These are phyloP conservation scores for Coemansia sp. DNA, from an alignment of 192 early-diverging fungal genomes.

Conservation along the genomic window DNA sequence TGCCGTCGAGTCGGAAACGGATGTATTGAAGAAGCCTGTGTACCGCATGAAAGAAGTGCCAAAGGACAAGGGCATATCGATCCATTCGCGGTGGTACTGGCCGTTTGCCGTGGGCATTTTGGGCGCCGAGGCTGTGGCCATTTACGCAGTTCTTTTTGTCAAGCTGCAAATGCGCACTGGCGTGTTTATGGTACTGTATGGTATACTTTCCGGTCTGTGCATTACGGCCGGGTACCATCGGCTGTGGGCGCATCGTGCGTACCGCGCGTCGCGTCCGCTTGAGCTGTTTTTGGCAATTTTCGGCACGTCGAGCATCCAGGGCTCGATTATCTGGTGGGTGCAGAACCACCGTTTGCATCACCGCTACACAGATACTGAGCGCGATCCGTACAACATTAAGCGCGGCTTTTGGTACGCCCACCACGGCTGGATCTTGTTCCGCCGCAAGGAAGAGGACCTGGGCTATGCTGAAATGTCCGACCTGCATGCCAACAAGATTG, in stretches of 20 bases:
- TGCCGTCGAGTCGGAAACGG: conserved; percentile 16
- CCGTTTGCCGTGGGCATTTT: conserved; percentile 60
- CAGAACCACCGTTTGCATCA: conserved; percentile 83
- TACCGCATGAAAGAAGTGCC: conserved; percentile 42
- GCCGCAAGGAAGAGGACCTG: conserved; percentile 65
- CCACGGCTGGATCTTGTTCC: conserved; percentile 80
- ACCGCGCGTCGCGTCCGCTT: conserved; percentile 62
- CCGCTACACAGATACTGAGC: conserved; percentile 81
- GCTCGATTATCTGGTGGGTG: conserved; percentile 83
- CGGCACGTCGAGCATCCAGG: conserved; percentile 73
- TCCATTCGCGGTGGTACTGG: conserved; percentile 54
- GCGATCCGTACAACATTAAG: conserved; percentile 81
- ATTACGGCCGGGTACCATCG: conserved; percentile 90
- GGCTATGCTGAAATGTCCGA: conserved; percentile 83
- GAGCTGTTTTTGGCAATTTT: conserved; percentile 60
- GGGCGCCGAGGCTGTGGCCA: conserved; percentile 57
- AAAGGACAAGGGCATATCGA: conserved; percentile 33
- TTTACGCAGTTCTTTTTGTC: conserved; percentile 75
- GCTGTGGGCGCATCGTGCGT: conserved; percentile 76
- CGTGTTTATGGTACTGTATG: conserved; percentile 51
- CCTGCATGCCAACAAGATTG: conserved; percentile 68
- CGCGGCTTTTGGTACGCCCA: conserved; percentile 81
- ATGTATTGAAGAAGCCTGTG: conserved; percentile 39
- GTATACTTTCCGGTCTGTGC: conserved; percentile 79
- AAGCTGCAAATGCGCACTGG: conserved; percentile 68